These are phyloP conservation scores for Tremella fuciformis DNA, from an alignment of 768 basidiomycete genomes.

Conservation along the genomic window DNA sequence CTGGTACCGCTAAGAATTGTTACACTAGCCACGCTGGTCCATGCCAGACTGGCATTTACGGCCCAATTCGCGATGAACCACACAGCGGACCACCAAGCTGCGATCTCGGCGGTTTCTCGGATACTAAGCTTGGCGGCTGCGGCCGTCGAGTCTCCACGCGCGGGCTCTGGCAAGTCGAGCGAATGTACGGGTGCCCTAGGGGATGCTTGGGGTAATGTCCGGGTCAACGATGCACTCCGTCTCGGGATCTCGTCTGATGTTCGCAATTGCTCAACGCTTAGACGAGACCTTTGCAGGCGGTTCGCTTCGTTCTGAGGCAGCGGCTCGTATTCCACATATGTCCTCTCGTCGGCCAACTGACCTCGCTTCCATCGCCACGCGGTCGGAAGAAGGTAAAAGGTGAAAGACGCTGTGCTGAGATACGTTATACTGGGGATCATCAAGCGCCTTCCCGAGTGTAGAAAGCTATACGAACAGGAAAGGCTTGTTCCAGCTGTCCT, in stretches of 20 bases:
- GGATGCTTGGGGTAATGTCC: neutral
- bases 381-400: slow-evolving; percentile 72
- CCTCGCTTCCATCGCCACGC: slow-evolving; percentile 49
- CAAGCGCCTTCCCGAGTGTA: neutral
- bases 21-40: slow-evolving; percentile 90
- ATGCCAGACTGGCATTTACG: slow-evolving; percentile 74
- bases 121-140: slow-evolving; percentile 57
- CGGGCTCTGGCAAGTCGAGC: neutral
- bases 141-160: neutral
- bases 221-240: slow-evolving; percentile 1
- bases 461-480: slow-evolving; percentile 63
- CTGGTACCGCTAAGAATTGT: slow-evolving; percentile 87
- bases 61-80: slow-evolving; percentile 95
- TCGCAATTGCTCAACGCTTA: neutral
- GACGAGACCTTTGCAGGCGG: neutral
- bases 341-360: slow-evolving; percentile 4
- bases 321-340: neutral
- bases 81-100: slow-evolving; percentile 74
- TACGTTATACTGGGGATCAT: slow-evolving; percentile 67
- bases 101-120: slow-evolving; percentile 72
- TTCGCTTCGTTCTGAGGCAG: neutral
- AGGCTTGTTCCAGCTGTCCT: slow-evolving; percentile 71
- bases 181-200: neutral
- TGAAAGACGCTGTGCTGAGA: slow-evolving; percentile 84
- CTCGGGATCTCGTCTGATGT: slow-evolving; percentile 2